Percentiles rank a stretch among this genome's conserved stretches.
phyloP scores from a whole-genome alignment of 306 rosid genomes.

The Acacia crassicarpa region DNA sequence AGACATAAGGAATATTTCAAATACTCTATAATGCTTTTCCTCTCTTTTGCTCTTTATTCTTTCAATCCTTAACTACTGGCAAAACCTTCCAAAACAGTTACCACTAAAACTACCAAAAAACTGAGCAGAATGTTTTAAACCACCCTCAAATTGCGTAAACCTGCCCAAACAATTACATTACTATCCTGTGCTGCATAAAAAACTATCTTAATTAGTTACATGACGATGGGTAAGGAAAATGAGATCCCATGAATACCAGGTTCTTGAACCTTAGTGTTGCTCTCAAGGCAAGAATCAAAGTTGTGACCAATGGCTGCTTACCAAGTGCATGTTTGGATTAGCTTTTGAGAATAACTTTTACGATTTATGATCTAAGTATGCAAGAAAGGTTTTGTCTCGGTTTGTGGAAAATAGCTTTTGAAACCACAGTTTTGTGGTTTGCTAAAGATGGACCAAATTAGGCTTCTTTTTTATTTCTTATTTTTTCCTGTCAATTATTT shows the following conservation, averaged over 20 bases:
- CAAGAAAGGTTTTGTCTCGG: too few relatives aligned
- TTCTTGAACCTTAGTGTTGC: not conserved
- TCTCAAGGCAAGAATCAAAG: not conserved
- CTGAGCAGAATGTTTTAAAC: not conserved
- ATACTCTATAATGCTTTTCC: not conserved
- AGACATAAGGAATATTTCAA: not conserved
- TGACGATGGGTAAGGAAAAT: not conserved
- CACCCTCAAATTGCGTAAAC: not conserved
- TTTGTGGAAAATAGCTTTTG: rapidly evolving
- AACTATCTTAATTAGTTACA: not conserved
- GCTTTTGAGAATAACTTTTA: too few relatives aligned
- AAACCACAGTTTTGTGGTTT: too few relatives aligned
- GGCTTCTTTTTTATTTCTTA: not conserved
- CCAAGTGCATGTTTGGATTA: too few relatives aligned
- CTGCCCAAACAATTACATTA: not conserved
- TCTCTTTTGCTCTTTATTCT: not conserved
- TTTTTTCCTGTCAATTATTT: not conserved
- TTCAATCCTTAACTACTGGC: not conserved
- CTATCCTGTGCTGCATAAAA: not conserved
- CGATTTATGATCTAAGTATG: too few relatives aligned
- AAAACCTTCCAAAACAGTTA: not conserved
- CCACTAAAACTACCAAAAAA: not conserved
- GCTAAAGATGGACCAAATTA: not conserved
- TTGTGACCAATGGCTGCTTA: not conserved
- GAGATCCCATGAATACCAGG: not conserved